Evolutionary conservation across 805 yeast species (phyloP).

Genomic region (Clavispora carvajalis): DNA sequence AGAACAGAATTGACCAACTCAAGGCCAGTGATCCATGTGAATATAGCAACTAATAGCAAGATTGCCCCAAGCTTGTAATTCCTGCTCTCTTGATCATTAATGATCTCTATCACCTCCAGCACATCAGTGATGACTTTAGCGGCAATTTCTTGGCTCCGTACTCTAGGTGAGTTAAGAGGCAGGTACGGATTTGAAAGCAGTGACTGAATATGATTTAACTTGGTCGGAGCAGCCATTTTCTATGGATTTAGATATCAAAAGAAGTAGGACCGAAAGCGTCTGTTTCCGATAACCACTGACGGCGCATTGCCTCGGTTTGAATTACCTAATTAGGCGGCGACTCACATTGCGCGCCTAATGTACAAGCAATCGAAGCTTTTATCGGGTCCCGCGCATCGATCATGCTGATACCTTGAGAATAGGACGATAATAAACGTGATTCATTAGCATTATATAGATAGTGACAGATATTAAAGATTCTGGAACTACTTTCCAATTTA

Average conservation of each 20-base stretch:
- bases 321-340: not conserved
- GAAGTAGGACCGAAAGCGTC: no score
- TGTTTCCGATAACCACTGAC: no score
- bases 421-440: no score
- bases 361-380: not conserved
- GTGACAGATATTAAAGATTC: no score
- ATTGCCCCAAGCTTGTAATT: slow-evolving; percentile 43
- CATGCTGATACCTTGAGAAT: no score
- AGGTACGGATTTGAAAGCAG: not conserved
- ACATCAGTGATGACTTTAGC: slow-evolving; percentile 8
- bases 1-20: slow-evolving; percentile 46
- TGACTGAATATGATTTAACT: not conserved
- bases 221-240: not conserved
- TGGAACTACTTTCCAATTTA: no score
- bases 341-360: not conserved
- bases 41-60: slow-evolving; percentile 36
- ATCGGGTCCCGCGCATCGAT: not conserved
- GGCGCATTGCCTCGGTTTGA: not conserved
- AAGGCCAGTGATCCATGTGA: slow-evolving; percentile 45
- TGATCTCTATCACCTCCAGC: slow-evolving; percentile 26
- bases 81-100: slow-evolving; percentile 36
- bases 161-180: slow-evolving; percentile 9
- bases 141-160: slow-evolving; percentile 11
- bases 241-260: no score
- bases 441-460: no score